These are phyloP conservation scores for Suhomyces coccinellae DNA, from an alignment of 1,139 yeast genomes.

Conservation along the genomic window DNA sequence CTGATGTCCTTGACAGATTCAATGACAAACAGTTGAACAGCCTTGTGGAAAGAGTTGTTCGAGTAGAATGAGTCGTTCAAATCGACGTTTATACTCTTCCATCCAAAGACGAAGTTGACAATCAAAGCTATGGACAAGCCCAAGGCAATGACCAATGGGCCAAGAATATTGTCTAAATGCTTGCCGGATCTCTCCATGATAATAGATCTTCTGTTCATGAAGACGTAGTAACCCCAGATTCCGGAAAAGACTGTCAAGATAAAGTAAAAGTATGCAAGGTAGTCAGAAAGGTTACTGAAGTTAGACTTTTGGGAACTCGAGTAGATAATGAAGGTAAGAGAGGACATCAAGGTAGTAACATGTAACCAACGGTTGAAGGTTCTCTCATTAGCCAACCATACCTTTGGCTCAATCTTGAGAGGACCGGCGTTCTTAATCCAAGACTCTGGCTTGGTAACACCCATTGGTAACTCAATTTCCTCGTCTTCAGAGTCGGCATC, in stretches of 20 bases:
- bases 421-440: conserved; percentile 89
- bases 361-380: conserved; percentile 95
- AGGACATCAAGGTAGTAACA: conserved; percentile 84
- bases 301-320: conserved; percentile 70
- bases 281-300: conserved; percentile 54
- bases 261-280: conserved; percentile 78
- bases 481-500: conserved; percentile 84
- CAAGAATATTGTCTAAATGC: conserved; percentile 86
- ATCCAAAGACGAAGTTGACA: conserved; percentile 71
- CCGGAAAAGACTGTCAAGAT: conserved; percentile 79
- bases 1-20: conserved; percentile 9
- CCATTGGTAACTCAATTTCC: conserved; percentile 83
- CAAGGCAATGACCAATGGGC: conserved; percentile 77
- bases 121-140: conserved; percentile 68
- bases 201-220: conserved; percentile 65
- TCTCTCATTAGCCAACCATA: conserved; percentile 97
- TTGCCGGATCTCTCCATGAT: conserved; percentile 81
- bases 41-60: conserved; percentile 36
- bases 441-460: conserved; percentile 77
- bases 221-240: conserved; percentile 84
- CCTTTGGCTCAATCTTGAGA: conserved; percentile 92
- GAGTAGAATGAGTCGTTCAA: conserved; percentile 32
- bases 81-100: conserved; percentile 33
- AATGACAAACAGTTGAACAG: conserved; percentile 34
- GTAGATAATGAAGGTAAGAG: conserved; percentile 82